Conservation (phyloP, 345 rosid genomes). For the Ceriops decandra region DNA sequence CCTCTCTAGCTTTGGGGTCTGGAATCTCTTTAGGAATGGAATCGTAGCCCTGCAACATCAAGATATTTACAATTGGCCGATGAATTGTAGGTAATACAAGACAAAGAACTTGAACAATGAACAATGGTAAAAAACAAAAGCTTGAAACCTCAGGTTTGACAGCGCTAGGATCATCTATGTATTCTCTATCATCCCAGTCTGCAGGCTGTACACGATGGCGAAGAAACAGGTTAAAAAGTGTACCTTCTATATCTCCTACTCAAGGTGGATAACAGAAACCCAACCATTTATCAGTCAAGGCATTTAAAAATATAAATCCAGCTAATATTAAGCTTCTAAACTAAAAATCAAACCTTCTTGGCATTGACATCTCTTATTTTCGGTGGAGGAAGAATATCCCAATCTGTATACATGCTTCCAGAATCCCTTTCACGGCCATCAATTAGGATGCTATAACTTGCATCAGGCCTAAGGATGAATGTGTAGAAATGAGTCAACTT, state of each 20-base stretch:
- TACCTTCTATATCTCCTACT: background rate
- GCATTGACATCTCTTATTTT: slow-evolving; percentile 72
- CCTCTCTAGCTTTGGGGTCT: slow-evolving; percentile 42
- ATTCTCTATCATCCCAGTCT: slow-evolving; percentile 93
- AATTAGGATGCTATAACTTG: slow-evolving; percentile 72
- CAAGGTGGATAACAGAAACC: background rate
- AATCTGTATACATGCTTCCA: slow-evolving; percentile 89
- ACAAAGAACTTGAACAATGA: background rate
- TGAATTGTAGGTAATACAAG: slow-evolving; percentile 1
- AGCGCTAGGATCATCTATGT: slow-evolving; percentile 74
- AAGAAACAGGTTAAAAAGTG: background rate
- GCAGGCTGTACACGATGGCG: slow-evolving; percentile 51
- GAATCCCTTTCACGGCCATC: slow-evolving; percentile 86
- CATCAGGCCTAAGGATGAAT: slow-evolving; percentile 88
- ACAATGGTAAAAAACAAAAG: slow-evolving; percentile 1
- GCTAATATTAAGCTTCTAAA: background rate
- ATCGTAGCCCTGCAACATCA: slow-evolving; percentile 40
- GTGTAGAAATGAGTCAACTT: slow-evolving; percentile 91
- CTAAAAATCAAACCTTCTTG: slow-evolving; percentile 51
- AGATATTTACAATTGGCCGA: background rate
- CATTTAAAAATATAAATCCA: background rate
- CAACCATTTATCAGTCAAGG: no score
- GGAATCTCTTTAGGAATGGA: slow-evolving; percentile 40
- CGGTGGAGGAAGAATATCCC: slow-evolving; percentile 93
- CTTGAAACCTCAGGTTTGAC: slow-evolving; percentile 70